These are phyloP conservation scores for Coemansia sp. DNA, from an alignment of 192 early-diverging fungal species.

Conservation along the genomic window DNA sequence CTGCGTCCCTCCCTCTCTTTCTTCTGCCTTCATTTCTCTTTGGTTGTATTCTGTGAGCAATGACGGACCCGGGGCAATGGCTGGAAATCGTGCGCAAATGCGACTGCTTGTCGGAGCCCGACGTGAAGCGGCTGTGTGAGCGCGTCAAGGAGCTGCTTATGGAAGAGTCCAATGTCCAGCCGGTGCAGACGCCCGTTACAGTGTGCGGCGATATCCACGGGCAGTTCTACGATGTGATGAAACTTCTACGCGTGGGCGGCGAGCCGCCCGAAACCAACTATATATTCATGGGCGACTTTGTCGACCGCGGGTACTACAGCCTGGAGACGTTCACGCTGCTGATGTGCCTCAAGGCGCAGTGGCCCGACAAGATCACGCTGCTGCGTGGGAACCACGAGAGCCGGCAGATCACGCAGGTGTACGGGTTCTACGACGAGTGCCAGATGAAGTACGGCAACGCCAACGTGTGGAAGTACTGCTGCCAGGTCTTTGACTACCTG, in stretches of 20 bases:
- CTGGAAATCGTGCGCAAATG: constrained; percentile 85
- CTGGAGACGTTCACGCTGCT: constrained; percentile 97
- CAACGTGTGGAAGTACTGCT: constrained; percentile 96
- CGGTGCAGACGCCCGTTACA: constrained; percentile 90
- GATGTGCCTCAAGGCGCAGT: constrained; percentile 86
- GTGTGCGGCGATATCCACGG: constrained; percentile 97
- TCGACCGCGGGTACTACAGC: constrained; percentile 92
- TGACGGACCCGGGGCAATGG: constrained; percentile 91
- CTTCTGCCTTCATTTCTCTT: not conserved
- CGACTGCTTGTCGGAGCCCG: constrained; percentile 87
- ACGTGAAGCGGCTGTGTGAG: constrained; percentile 97
- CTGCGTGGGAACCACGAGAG: constrained; percentile 93
- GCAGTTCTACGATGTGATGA: constrained; percentile 94
- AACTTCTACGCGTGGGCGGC: constrained; percentile 89
- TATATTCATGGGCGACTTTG: constrained; percentile 96
- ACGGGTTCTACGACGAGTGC: constrained; percentile 98
- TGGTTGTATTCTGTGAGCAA: not conserved
- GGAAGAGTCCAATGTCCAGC: constrained; percentile 98
- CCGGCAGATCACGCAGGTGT: constrained; percentile 96
- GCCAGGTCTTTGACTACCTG: constrained; percentile 96
- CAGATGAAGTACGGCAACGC: constrained; percentile 93
- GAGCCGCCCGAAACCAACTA: constrained; percentile 97
- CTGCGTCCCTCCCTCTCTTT: not conserved
- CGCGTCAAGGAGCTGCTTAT: constrained; percentile 96
- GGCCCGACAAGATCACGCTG: constrained; percentile 89